Evolutionary conservation across 2,329 filamentous ascomycete genomes (phyloP).

Genomic region (Trichoderma sp.): DNA sequence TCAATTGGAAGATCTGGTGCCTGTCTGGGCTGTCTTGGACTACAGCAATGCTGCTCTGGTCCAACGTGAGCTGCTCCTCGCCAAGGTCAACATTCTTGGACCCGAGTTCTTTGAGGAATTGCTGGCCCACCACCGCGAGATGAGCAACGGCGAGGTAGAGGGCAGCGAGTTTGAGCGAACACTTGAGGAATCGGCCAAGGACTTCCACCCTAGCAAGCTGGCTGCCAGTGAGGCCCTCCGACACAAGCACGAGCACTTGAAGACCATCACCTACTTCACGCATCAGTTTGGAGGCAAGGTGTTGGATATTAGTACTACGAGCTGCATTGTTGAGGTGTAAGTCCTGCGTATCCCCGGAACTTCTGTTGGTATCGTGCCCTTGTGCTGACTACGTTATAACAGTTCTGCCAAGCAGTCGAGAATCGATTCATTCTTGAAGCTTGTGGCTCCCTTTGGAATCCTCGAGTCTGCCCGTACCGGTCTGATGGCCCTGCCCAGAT

Average conservation of each 20-base stretch:
- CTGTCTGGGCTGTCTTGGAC: slow-evolving; percentile 97
- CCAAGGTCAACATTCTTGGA: slow-evolving; percentile 94
- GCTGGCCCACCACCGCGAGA: slow-evolving; percentile 92
- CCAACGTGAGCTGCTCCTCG: slow-evolving; percentile 90
- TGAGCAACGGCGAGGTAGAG: slow-evolving; percentile 58
- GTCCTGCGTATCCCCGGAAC: slow-evolving; percentile 37
- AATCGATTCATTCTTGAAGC: slow-evolving; percentile 97
- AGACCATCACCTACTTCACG: slow-evolving; percentile 92
- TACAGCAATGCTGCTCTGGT: slow-evolving; percentile 92
- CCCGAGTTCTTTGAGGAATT: slow-evolving; percentile 99
- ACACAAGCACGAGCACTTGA: slow-evolving; percentile 96
- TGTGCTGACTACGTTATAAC: slow-evolving; percentile 29
- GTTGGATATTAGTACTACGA: slow-evolving; percentile 95
- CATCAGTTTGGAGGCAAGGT: slow-evolving; percentile 99
- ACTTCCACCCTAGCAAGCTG: slow-evolving; percentile 89
- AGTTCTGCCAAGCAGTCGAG: slow-evolving; percentile 89
- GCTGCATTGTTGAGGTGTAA: slow-evolving; percentile 97
- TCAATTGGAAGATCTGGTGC: slow-evolving; percentile 94
- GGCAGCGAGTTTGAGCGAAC: slow-evolving; percentile 39
- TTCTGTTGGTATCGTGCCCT: not conserved
- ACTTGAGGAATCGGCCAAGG: slow-evolving; percentile 54
- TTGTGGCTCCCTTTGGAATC: slow-evolving; percentile 92
- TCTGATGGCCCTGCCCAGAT: slow-evolving; percentile 94
- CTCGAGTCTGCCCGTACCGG: slow-evolving; percentile 94
- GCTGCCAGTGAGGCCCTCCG: slow-evolving; percentile 85